phyloP scores from a whole-genome alignment of 2,329 filamentous ascomycete species.

The Stagonosporopsis rhizophila region DNA sequence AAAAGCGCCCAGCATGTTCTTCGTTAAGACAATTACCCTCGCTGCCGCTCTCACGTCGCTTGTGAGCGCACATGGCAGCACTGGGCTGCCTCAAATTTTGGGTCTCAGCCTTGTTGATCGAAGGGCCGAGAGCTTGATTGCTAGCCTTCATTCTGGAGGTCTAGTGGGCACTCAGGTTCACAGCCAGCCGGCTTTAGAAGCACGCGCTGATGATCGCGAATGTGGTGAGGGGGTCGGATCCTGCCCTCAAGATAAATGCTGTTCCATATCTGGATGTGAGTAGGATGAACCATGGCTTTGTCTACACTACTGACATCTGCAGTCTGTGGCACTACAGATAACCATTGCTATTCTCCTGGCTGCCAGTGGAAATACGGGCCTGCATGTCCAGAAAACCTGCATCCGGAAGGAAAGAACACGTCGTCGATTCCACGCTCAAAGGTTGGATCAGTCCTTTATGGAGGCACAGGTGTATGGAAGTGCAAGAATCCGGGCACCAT shows the following conservation, averaged over 20 bases:
- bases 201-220: conserved; percentile 24
- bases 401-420: conserved; percentile 62
- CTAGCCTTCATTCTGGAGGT: conserved; percentile 12
- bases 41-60: conserved; percentile 16
- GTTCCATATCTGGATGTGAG: conserved; percentile 30
- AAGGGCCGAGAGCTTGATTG: conserved; percentile 28
- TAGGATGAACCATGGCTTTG: background rate
- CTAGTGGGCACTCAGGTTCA: background rate
- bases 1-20: background rate
- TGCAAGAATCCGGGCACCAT: conserved; percentile 62
- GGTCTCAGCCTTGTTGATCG: conserved; percentile 29
- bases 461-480: conserved; percentile 60
- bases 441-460: conserved; percentile 62
- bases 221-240: conserved; percentile 32
- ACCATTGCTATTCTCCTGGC: conserved; percentile 65
- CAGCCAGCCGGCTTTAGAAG: conserved; percentile 3
- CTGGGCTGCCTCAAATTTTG: conserved; percentile 26
- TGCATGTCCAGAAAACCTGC: conserved; percentile 64
- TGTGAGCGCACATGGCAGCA: conserved; percentile 25
- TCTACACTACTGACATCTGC: background rate
- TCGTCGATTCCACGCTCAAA: conserved; percentile 58
- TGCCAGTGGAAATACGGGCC: conserved; percentile 66
- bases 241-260: conserved; percentile 34
- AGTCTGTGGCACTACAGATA: conserved; percentile 58
- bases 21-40: background rate